These are phyloP conservation scores for Pisolithus thermaeus DNA, from an alignment of 1,284 basidiomycete genomes.

Conservation along the genomic window DNA sequence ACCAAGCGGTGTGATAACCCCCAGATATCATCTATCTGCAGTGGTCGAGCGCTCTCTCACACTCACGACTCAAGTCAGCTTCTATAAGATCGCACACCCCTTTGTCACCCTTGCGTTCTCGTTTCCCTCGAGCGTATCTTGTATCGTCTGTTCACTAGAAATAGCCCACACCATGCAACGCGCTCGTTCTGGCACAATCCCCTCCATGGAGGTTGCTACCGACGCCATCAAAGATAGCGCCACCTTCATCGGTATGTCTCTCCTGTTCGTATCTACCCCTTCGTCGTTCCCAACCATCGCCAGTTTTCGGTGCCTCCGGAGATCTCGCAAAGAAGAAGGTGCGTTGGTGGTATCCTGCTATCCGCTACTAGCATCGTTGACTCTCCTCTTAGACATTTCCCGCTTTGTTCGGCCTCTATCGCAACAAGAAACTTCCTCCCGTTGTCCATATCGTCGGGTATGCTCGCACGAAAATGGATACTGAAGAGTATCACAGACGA, in stretches of 20 bases:
- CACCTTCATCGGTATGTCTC: slow-evolving; percentile 69
- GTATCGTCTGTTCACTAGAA: slow-evolving; percentile 1
- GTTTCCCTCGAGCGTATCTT: background rate
- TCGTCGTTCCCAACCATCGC: slow-evolving; percentile 13
- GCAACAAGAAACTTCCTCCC: slow-evolving; percentile 73
- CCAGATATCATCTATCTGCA: background rate
- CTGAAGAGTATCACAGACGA: slow-evolving; percentile 80
- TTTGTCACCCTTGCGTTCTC: too few species aligned
- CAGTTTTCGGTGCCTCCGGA: slow-evolving; percentile 94
- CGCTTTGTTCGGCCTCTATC: slow-evolving; percentile 85
- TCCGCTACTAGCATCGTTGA: slow-evolving; percentile 13
- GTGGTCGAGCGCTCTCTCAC: background rate
- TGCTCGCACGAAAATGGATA: slow-evolving; percentile 92
- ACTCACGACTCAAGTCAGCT: background rate
- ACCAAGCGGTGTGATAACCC: slow-evolving; percentile 4
- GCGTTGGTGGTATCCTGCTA: slow-evolving; percentile 11
- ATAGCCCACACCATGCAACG: slow-evolving; percentile 43
- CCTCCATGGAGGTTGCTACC: slow-evolving; percentile 75
- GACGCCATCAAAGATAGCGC: slow-evolving; percentile 82
- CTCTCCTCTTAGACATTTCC: slow-evolving; percentile 72
- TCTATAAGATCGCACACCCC: background rate
- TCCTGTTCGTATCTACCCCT: slow-evolving; percentile 10
- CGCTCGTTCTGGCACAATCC: slow-evolving; percentile 73
- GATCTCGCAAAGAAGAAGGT: slow-evolving; percentile 99
- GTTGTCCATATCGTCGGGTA: slow-evolving; percentile 90